These are phyloP conservation scores for Solanum pinnatisectum DNA, from an alignment of 257 asterid genomes.

Conservation along the genomic window DNA sequence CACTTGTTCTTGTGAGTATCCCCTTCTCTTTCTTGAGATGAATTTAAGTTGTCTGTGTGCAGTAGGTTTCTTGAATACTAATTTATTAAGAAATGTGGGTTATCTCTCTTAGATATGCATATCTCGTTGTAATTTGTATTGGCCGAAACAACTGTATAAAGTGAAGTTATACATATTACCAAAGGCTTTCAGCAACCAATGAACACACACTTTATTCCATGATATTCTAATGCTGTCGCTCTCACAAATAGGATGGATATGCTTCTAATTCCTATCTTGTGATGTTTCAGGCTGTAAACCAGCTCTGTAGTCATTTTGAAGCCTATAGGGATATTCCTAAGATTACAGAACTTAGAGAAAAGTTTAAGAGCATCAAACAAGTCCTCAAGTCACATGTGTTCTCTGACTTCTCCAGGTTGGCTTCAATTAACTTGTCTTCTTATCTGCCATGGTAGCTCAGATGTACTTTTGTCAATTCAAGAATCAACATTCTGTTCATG, in stretches of 20 bases:
- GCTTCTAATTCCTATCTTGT: slow-evolving; percentile 11
- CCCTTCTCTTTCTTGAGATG: background rate
- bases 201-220: background rate
- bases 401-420: slow-evolving; percentile 77
- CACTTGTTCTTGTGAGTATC: background rate
- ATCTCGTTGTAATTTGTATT: background rate
- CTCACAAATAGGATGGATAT: background rate
- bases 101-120: background rate
- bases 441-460: background rate
- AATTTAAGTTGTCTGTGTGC: background rate
- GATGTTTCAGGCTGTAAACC: slow-evolving; percentile 18
- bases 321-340: slow-evolving; percentile 89
- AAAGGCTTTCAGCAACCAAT: background rate
- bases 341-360: slow-evolving; percentile 89
- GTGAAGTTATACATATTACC: background rate
- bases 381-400: background rate
- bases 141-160: background rate
- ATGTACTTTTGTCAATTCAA: background rate
- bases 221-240: background rate
- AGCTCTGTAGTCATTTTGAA: background rate
- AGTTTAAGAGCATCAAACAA: slow-evolving; percentile 21
- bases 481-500: background rate
- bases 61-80: background rate
- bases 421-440: background rate
- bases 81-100: background rate